Evolutionary conservation across 2,329 filamentous ascomycete species (phyloP), one percentile per base, ranked within the genome.

Genomic region (Cephalotrichum gorgonifer): DNA sequence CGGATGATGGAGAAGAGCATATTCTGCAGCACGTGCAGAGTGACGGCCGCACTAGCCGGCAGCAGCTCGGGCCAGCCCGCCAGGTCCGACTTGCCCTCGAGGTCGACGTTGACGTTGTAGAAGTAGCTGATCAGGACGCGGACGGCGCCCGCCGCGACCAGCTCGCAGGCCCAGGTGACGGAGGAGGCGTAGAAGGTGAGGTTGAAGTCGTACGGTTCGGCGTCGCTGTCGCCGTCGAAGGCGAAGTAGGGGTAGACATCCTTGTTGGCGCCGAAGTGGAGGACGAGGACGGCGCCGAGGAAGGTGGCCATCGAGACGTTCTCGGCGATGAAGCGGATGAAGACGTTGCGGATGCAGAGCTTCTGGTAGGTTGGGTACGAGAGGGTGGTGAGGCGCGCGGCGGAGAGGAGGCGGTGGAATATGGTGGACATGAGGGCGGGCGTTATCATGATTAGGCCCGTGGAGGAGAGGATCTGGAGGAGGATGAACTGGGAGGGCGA

Each of bases 1-100:
- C 81, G 73, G 31, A 84, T 76, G 57, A 85, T 85, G 43, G 78
- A 81, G 64, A 85, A 85, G 50, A 85, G 63, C 81, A 85, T 85
- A 61, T 85, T 85, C 65, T 85, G 81, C 63, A 85, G 59, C 46
- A 85, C 81, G 57, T 85, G 81, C 60, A 85, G 66, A 67, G 79
- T 79, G 22, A 84, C 81, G 22, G 77, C 78, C 20, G 82, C 76
- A 49, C 77, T 78, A 3, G 81, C 83, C 17, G 81, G 81, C 57
- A 85, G 63, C 57, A 85, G 63, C 66, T 85, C 81, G 2, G 81
- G 81, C 78, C 81, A 85, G 49, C 79, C 75, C 6, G 74, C 75
- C 55, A 85, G 66, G 62, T 85, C 81, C 52, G 77, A 66, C 63
- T 77, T 79, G 25, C 79, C 81, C 65, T 85, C 81, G 38, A 76